These are phyloP conservation scores for Adansonia grandidieri DNA, from an alignment of 441 rosid genomes.

Conservation along the genomic window DNA sequence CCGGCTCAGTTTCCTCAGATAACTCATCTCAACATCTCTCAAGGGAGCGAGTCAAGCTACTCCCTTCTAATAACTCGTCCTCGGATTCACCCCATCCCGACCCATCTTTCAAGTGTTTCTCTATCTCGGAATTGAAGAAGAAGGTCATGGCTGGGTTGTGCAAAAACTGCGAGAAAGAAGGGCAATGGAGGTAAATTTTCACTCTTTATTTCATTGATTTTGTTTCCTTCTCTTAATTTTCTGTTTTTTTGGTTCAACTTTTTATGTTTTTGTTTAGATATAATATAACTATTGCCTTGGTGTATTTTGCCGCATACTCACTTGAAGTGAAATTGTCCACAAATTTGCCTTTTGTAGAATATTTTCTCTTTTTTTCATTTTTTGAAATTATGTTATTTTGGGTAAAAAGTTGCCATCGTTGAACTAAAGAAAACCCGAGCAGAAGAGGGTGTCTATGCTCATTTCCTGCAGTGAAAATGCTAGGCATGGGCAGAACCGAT, in stretches of 20 bases:
- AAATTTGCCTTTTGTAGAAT: too few relatives aligned
- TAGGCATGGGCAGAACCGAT: too few relatives aligned
- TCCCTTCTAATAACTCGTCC: slow-evolving; percentile 43
- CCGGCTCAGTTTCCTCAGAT: slow-evolving; percentile 60
- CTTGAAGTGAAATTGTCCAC: too few relatives aligned
- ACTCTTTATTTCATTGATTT: not conserved
- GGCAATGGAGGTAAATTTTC: slow-evolving; percentile 81
- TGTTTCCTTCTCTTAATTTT: not conserved
- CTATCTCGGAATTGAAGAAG: slow-evolving; percentile 86
- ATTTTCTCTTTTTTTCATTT: too few relatives aligned
- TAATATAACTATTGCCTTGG: too few relatives aligned
- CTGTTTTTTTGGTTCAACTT: not conserved
- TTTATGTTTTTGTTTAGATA: too few relatives aligned
- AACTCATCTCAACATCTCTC: slow-evolving; percentile 60
- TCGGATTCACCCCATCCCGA: slow-evolving; percentile 44
- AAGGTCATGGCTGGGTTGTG: slow-evolving; percentile 82
- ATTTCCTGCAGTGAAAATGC: too few relatives aligned
- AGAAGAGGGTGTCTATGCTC: too few relatives aligned
- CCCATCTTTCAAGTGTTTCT: slow-evolving; percentile 79
- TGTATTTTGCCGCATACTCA: too few relatives aligned
- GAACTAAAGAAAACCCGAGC: too few relatives aligned
- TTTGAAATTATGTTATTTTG: too few relatives aligned
- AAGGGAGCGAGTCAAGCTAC: slow-evolving; percentile 69
- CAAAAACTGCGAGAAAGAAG: slow-evolving; percentile 74
- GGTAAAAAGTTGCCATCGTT: too few relatives aligned